phyloP scores from a whole-genome alignment of 371 early-diverging fungal species.

The Haplosporangium sp. region DNA sequence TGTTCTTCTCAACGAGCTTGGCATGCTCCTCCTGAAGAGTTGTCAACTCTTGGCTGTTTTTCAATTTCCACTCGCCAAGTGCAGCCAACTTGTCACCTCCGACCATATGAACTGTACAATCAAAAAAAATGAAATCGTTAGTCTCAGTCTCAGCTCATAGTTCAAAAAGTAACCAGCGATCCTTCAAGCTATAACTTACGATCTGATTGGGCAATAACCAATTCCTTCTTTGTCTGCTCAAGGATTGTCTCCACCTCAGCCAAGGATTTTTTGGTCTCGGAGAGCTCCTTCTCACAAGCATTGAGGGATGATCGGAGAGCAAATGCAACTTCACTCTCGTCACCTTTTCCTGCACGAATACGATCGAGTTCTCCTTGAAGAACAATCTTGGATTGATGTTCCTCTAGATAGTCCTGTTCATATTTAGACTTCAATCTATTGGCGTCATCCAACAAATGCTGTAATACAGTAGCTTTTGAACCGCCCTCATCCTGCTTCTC shows the following conservation, averaged over 20 bases:
- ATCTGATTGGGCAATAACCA: conserved; percentile 55
- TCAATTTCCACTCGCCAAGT: conserved; percentile 41
- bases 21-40: conserved; percentile 26
- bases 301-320: conserved; percentile 50
- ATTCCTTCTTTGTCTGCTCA: conserved; percentile 56
- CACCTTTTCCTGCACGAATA: conserved; percentile 58
- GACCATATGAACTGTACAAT: conserved; percentile 38
- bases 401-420: conserved; percentile 79
- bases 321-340: conserved; percentile 58
- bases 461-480: conserved; percentile 68
- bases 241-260: conserved; percentile 59
- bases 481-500: conserved; percentile 63
- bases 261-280: conserved; percentile 57
- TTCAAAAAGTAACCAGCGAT: no score
- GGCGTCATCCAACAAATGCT: conserved; percentile 80
- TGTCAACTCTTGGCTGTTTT: conserved; percentile 33
- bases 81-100: conserved; percentile 27
- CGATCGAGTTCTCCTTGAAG: conserved; percentile 82
- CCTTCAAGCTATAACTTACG: conserved; percentile 20
- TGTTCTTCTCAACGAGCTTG: conserved; percentile 22
- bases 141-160: no score
- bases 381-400: conserved; percentile 74
- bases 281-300: conserved; percentile 59
- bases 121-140: neutral
- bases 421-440: conserved; percentile 77